Evolutionary conservation across 108 stramenopile genomes (phyloP).

Genomic region (Bacterosira constricta): DNA sequence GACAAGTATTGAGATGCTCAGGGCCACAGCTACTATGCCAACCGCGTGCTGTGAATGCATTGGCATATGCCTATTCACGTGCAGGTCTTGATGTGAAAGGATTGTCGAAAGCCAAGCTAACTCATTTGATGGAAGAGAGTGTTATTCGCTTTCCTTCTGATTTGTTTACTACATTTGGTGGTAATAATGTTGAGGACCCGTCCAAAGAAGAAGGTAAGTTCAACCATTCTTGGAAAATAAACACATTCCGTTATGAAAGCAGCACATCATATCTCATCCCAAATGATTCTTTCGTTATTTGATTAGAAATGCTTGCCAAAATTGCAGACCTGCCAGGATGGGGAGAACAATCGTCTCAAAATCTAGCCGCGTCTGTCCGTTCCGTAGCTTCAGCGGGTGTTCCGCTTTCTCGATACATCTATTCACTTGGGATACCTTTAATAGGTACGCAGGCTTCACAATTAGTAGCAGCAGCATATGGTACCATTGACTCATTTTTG

Average conservation of each 20-base stretch:
- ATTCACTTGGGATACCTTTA: slow-evolving; percentile 74
- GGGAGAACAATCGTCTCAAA: slow-evolving; percentile 74
- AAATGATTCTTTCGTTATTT: slow-evolving; percentile 5
- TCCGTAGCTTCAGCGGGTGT: slow-evolving; percentile 58
- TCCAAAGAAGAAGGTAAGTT: slow-evolving; percentile 20
- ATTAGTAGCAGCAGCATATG: slow-evolving; percentile 66
- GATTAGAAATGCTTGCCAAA: slow-evolving; percentile 35
- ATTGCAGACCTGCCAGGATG: slow-evolving; percentile 70
- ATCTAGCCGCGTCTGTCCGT: slow-evolving; percentile 50
- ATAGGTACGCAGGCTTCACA: slow-evolving; percentile 74
- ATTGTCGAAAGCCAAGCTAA: slow-evolving; percentile 68
- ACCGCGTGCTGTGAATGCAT: slow-evolving; percentile 72
- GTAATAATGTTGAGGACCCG: neutral
- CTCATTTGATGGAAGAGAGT: slow-evolving; percentile 59
- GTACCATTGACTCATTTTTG: slow-evolving; percentile 59
- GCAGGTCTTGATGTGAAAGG: slow-evolving; percentile 82
- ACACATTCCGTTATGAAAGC: too few species aligned
- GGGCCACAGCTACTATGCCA: slow-evolving; percentile 76
- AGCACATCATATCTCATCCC: neutral
- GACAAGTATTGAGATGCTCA: slow-evolving; percentile 78
- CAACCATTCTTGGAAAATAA: neutral
- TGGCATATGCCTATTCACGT: slow-evolving; percentile 78
- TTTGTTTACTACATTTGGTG: slow-evolving; percentile 55
- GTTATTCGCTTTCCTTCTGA: slow-evolving; percentile 73
- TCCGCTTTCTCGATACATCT: slow-evolving; percentile 69